phyloP scores from a whole-genome alignment of 768 basidiomycete species.

The Asterophora lycoperdoides region DNA sequence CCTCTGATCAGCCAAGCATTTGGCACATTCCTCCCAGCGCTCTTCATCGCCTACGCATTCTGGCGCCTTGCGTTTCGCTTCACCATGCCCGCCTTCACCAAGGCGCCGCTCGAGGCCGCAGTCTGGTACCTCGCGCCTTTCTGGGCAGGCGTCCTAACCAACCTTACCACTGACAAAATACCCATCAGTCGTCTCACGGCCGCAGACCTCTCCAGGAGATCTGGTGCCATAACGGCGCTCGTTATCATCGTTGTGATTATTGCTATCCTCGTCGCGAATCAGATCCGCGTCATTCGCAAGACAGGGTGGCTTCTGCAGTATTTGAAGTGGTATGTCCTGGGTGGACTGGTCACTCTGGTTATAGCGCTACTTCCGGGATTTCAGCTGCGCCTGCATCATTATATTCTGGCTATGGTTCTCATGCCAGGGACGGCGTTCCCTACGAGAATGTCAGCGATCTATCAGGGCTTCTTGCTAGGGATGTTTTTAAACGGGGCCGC shows the following conservation, averaged over 20 bases:
- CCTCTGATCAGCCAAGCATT: conserved; percentile 73
- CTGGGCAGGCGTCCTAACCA: conserved; percentile 76
- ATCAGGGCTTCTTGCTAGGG: conserved; percentile 79
- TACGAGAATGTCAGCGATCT: conserved; percentile 72
- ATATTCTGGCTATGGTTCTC: conserved; percentile 69
- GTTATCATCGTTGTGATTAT: conserved; percentile 65
- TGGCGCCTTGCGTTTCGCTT: conserved; percentile 76
- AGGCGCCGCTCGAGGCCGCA: conserved; percentile 66
- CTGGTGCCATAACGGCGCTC: conserved; percentile 64
- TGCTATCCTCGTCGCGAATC: conserved; percentile 60
- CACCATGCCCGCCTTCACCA: conserved; percentile 63
- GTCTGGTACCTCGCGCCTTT: conserved; percentile 73
- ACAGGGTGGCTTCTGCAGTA: conserved; percentile 83
- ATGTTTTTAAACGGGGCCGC: conserved; percentile 78
- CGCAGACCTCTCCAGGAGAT: conserved; percentile 58
- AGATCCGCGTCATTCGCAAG: conserved; percentile 77
- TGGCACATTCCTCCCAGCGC: conserved; percentile 67
- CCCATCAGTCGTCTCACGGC: conserved; percentile 75
- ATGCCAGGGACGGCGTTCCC: conserved; percentile 80
- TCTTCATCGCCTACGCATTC: conserved; percentile 77
- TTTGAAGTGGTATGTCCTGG: conserved; percentile 64
- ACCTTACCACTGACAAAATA: conserved; percentile 65
- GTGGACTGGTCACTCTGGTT: conserved; percentile 62
- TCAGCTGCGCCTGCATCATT: conserved; percentile 75
- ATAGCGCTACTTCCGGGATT: conserved; percentile 67